Base-by-base conservation (phyloP, 352 stramenopile species). In the Plasmopara halstedii region DNA sequence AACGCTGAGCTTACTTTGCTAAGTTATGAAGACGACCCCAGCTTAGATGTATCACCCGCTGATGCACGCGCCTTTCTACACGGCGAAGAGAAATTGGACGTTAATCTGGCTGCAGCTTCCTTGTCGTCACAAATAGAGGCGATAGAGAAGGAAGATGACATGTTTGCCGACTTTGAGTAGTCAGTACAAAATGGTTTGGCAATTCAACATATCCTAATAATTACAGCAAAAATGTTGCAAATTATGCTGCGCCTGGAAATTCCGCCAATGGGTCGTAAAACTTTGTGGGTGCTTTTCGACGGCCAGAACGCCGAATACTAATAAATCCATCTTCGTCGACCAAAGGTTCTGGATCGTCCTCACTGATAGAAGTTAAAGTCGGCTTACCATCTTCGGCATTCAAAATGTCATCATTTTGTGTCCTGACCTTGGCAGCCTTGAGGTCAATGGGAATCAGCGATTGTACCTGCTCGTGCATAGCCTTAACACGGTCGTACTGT, bases 131-230 rank as follows among this genome's bases (percentile, higher is more conserved):
- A 85, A 26, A 56, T 83, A 1, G 64, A 81, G n/a, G 60, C 54
- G 0, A 74, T 77, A 47, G 70, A 85, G 31, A 64, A 86, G 22
- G 76, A 88, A 33, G 70, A 86, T 47, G 76, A 86, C 42, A 84
- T 91, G 69, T 91, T 88, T 58, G 76, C 74, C 25, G 79, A 88
- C 43, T 84, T 91, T 50, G 79, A 88, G 41, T 91, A 62, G 23
- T n/a, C 41, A 6, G 20, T 2, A 17, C 8, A 17, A 20, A 25
- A 25, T n/a, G n/a, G n/a, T n/a, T n/a, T n/a, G n/a, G n/a, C n/a
- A n/a, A n/a, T n/a, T n/a, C n/a, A n/a, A n/a, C n/a, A n/a, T n/a
- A n/a, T n/a, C n/a, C n/a, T n/a, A n/a, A n/a, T n/a, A n/a, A n/a
- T n/a, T n/a, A n/a, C n/a, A 43, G 34, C 46, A 62, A 36, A 61